Conservation (phyloP, 2,329 filamentous ascomycete genomes). For the Pseudocercospora cruenta region DNA sequence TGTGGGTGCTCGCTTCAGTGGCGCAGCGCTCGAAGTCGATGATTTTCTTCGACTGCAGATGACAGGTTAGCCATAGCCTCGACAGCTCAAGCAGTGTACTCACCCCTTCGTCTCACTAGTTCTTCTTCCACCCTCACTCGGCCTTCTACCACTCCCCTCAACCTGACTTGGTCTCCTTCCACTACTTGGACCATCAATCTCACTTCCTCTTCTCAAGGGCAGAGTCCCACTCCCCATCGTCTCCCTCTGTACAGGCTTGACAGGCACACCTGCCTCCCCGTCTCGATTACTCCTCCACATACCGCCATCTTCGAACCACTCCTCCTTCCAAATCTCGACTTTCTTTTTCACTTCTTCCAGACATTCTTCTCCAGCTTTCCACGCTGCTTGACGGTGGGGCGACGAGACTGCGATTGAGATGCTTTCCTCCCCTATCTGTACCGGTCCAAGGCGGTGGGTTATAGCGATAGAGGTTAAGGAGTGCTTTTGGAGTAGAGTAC, state of each 20-base stretch:
- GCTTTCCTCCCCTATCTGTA: constrained; percentile 90
- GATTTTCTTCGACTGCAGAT: constrained; percentile 2
- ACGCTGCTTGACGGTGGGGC: constrained; percentile 81
- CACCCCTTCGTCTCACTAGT: constrained; percentile 5
- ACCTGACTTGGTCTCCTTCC: not conserved
- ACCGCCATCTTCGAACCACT: constrained; percentile 79
- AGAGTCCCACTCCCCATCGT: not conserved
- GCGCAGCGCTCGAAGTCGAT: not conserved
- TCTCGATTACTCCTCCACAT: constrained; percentile 90
- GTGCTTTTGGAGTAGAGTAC: constrained; percentile 62
- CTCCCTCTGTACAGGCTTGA: constrained; percentile 18
- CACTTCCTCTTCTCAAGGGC: not conserved
- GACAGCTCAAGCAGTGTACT: not conserved
- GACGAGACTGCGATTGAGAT: constrained; percentile 86
- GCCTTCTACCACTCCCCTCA: constrained; percentile 5
- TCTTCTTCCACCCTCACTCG: constrained; percentile 35
- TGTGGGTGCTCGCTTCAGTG: not conserved
- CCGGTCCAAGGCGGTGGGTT: constrained; percentile 79
- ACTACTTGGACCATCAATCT: not conserved
- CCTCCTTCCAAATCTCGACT: constrained; percentile 94
- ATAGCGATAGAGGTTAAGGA: constrained; percentile 74
- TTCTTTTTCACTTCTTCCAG: constrained; percentile 82
- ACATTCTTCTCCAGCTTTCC: constrained; percentile 85
- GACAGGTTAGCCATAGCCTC: not conserved
- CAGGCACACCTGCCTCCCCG: constrained; percentile 59